Evolutionary conservation across 1,284 basidiomycete genomes (phyloP), one percentile per base, ranked within the genome.

Genomic region (Ganoderma lingzhi): DNA sequence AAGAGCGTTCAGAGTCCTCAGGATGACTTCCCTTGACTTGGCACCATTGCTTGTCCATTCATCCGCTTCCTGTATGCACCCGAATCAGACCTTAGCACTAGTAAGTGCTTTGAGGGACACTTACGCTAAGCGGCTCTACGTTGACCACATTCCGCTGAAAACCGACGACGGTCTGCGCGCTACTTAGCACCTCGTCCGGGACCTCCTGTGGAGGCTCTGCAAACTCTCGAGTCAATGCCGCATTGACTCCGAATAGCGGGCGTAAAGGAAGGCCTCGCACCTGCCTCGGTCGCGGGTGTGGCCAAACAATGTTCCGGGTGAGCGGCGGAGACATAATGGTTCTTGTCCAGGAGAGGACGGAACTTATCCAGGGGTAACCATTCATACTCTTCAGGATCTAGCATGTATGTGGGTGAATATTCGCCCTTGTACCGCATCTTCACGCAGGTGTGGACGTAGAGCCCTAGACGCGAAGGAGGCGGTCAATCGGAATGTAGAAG

Each of bases 351-450:
- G 23, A 89, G 77, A 0, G 86, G 81, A n/a, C 80, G 80, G 74
- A 93, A 95, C 23, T 79, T 76, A 60, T 88, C 81, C 12, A 96
- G 81, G 5, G 90, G 90, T 76, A 90, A 87, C 90, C 94, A 97
- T 2, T 83, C 83, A 75, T 93, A 93, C 1, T 91, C 91, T 77
- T 92, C 93, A 89, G 96, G 95, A 80, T 99, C 97, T 15, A 93
- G 89, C 8, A 99, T 85, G 76, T 89, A 95, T 5, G 95, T 96
- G 0, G 98, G 97, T 0, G 84, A 79, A 74, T 97, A 99, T 65
- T 97, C 94, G 32, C 91, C 96, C 80, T 99, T 99, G 83, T 99
- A 99, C 69, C 87, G 86, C 98, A 99, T 99, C 82, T 99, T 99
- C 66, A 84, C 88, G 76, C 97, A 99, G 0, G 92, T 90, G 74